Percentiles rank a stretch among this genome's conserved stretches.
phyloP scores from a whole-genome alignment of 495 filamentous ascomycete species.

The Talaromyces adpressus region DNA sequence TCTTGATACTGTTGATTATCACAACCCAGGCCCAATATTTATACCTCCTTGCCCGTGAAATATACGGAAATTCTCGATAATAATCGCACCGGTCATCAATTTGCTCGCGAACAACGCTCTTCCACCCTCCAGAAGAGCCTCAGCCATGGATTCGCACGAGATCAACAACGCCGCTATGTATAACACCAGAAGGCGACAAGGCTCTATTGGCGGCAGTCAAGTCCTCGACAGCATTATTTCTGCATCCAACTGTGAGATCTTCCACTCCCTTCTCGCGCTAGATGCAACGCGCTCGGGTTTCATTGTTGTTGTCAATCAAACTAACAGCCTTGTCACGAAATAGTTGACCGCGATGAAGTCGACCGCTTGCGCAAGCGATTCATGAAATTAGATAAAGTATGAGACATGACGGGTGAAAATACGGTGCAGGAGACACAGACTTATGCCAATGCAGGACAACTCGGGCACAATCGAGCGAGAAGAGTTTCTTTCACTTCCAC shows the following conservation, averaged over 20 bases:
- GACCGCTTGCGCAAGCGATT: conserved; percentile 93
- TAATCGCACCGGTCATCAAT: background rate
- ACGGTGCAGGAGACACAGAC: background rate
- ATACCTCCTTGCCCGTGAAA: background rate
- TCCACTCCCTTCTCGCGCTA: background rate
- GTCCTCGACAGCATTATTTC: conserved; percentile 94
- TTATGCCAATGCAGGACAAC: conserved; percentile 60
- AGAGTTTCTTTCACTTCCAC: conserved; percentile 93
- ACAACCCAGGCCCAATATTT: background rate
- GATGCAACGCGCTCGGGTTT: background rate
- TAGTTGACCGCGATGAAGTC: conserved; percentile 96
- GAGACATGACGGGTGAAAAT: background rate
- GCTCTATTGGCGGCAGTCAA: conserved; percentile 72
- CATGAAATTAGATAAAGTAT: conserved; percentile 97
- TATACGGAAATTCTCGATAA: background rate
- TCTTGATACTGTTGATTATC: background rate
- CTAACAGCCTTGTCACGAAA: conserved; percentile 15
- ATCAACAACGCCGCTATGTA: conserved; percentile 46
- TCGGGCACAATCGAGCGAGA: conserved; percentile 98
- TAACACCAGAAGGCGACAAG: conserved; percentile 39
- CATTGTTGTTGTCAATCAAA: background rate
- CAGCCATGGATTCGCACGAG: conserved; percentile 29
- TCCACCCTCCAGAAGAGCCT: background rate
- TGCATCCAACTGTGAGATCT: conserved; percentile 81
- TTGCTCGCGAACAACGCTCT: background rate